These are phyloP conservation scores for Nemania bipapillata DNA, from an alignment of 2,329 filamentous ascomycete genomes.

Conservation along the genomic window DNA sequence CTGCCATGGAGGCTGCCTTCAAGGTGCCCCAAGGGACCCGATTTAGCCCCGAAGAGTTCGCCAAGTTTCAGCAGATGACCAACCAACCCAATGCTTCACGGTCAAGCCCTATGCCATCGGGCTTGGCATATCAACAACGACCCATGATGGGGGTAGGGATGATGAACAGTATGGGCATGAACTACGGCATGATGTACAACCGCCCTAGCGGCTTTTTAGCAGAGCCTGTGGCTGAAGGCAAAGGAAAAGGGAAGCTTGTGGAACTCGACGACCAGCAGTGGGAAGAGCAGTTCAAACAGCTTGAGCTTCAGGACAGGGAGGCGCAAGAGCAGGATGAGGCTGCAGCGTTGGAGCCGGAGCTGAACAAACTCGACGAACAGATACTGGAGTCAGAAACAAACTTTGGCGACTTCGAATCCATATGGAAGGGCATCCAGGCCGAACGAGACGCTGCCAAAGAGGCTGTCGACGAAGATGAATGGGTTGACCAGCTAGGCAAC, in stretches of 20 bases:
- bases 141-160: constrained; percentile 69
- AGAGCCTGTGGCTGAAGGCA: constrained; percentile 52
- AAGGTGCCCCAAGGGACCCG: constrained; percentile 66
- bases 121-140: constrained; percentile 61
- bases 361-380: constrained; percentile 82
- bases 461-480: constrained; percentile 69
- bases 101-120: constrained; percentile 69
- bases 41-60: constrained; percentile 87
- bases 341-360: constrained; percentile 81
- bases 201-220: constrained; percentile 23
- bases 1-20: constrained; percentile 77
- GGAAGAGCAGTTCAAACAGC: constrained; percentile 94
- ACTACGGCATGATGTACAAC: constrained; percentile 63
- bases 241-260: constrained; percentile 91
- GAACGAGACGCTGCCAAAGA: constrained; percentile 77
- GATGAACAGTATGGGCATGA: constrained; percentile 63
- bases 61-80: constrained; percentile 81
- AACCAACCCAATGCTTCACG: constrained; percentile 63
- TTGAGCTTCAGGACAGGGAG: constrained; percentile 61
- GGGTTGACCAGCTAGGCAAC: constrained; percentile 76
- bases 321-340: constrained; percentile 68
- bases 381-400: constrained; percentile 74
- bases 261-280: constrained; percentile 94
- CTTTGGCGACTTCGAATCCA: constrained; percentile 88
- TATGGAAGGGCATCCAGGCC: constrained; percentile 85